phyloP scores from a whole-genome alignment of 192 early-diverging fungal species.

The Coemansia sp. region DNA sequence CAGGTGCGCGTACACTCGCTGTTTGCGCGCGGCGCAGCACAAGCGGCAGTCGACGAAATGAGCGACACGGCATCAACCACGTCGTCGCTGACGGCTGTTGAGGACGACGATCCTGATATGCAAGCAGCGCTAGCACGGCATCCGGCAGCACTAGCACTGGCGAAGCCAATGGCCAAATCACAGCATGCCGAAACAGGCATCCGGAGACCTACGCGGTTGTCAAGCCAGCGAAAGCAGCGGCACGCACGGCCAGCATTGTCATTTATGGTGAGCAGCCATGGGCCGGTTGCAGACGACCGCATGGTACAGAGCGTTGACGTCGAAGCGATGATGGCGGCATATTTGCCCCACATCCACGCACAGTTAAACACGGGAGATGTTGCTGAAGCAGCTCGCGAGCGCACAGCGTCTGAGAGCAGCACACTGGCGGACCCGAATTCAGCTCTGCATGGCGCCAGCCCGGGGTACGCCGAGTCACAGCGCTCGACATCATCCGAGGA shows the following conservation, averaged over 20 bases:
- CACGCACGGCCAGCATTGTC: conserved; percentile 7
- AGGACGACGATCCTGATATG: conserved; percentile 4
- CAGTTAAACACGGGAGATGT: not conserved
- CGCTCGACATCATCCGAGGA: conserved; percentile 18
- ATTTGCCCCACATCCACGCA: conserved; percentile 29
- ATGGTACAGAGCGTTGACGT: conserved; percentile 23
- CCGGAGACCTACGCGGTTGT: not conserved
- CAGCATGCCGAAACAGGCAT: not conserved
- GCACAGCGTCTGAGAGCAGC: conserved; percentile 30
- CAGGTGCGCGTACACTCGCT: conserved; percentile 15
- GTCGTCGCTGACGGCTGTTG: conserved; percentile 1
- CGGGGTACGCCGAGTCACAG: conserved; percentile 13
- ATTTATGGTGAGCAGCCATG: conserved; percentile 7
- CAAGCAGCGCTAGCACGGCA: conserved; percentile 5
- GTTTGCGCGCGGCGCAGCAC: conserved; percentile 5
- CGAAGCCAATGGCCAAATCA: not conserved
- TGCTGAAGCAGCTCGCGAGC: conserved; percentile 1
- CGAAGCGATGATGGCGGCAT: conserved; percentile 32
- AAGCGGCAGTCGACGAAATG: conserved; percentile 3
- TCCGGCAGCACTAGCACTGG: conserved; percentile 17
- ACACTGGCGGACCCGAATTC: conserved; percentile 15
- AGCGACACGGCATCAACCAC: not conserved
- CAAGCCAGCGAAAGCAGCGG: not conserved
- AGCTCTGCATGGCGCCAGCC: not conserved
- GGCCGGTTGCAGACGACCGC: not conserved